A percentile compares a stretch with the other conserved stretches of the same genome.
These are phyloP conservation scores for Phytophthora podocarpi DNA, from an alignment of 352 stramenopile genomes.

Conservation along the genomic window DNA sequence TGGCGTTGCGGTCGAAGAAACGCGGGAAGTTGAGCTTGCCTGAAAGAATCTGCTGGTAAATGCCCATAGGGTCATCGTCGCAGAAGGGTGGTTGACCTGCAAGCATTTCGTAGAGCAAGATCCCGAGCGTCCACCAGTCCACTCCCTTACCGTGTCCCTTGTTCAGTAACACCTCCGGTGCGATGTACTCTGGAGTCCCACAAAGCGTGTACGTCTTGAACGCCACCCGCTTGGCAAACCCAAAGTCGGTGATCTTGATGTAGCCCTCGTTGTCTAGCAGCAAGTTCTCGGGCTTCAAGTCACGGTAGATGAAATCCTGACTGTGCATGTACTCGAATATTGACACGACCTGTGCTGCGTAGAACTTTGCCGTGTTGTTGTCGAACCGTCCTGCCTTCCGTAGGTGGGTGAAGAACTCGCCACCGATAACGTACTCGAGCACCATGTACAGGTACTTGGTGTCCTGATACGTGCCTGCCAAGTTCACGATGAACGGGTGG, in stretches of 20 bases:
- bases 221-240: conserved; percentile 93
- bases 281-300: conserved; percentile 96
- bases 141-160: conserved; percentile 91
- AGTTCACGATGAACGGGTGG: conserved; percentile 97
- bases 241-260: conserved; percentile 97
- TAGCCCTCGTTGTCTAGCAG: conserved; percentile 95
- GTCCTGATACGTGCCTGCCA: conserved; percentile 95
- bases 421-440: conserved; percentile 97
- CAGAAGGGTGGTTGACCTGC: conserved; percentile 96
- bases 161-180: conserved; percentile 91
- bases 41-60: conserved; percentile 96
- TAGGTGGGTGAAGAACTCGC: conserved; percentile 98
- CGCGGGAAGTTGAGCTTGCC: conserved; percentile 95
- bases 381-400: conserved; percentile 94
- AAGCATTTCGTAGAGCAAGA: conserved; percentile 98
- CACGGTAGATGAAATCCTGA: conserved; percentile 97
- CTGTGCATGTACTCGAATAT: conserved; percentile 98
- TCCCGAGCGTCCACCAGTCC: conserved; percentile 97
- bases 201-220: conserved; percentile 97
- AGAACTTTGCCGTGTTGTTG: conserved; percentile 93
- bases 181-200: conserved; percentile 94
- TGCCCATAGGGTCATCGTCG: conserved; percentile 96
- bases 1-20: conserved; percentile 95
- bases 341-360: conserved; percentile 92
- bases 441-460: conserved; percentile 97